Base-by-base conservation (phyloP, 129 eudicot genomes). In the Centrapalus pauciflorus region DNA sequence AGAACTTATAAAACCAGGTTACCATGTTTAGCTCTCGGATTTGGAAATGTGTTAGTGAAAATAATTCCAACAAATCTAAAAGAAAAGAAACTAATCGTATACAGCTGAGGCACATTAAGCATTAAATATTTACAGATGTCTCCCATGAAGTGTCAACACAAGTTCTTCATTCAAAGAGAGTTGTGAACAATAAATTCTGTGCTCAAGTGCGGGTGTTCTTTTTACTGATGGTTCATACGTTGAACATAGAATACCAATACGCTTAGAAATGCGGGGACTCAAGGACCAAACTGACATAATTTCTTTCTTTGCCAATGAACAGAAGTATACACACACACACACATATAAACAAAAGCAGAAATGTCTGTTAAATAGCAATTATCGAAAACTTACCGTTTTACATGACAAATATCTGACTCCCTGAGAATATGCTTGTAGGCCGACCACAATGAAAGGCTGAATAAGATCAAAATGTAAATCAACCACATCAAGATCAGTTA, bases 361-460 rank as follows among this genome's bases (percentile, higher is more conserved):
- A 57, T 19, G 29, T 43, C 0, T 74, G 26, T 37, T 14, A 54
- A 34, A 23, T 12, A 5, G 50, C 13, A 81, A 81, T 55, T 4
- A 35, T 5, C n/a, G n/a, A n/a, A n/a, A n/a, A n/a, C n/a, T n/a
- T 85, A 92, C 98, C 65, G 88, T 77, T 76, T 79, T 78, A 80
- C 98, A 88, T 10, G 98, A 83, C 66, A 88, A 76, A 26, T 71
- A 50, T 80, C 64, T 85, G 65, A 92, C 85, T 70, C 73, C 75
- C 37, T 85, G 91, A 56, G 98, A 88, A 45, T 79, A 79, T 34
- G 98, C 95, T 61, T 77, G 83, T 49, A 92, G 77, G 24, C 98
- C 98, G 60, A 88, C 92, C 34, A 79, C 78, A 30, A 92, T 81
- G 69, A 92, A 85, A 25, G 96, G 72, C 98, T 92, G 89, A 43